Base-by-base conservation (phyloP, 2,329 filamentous ascomycete genomes). In the Fusarium annulatum region DNA sequence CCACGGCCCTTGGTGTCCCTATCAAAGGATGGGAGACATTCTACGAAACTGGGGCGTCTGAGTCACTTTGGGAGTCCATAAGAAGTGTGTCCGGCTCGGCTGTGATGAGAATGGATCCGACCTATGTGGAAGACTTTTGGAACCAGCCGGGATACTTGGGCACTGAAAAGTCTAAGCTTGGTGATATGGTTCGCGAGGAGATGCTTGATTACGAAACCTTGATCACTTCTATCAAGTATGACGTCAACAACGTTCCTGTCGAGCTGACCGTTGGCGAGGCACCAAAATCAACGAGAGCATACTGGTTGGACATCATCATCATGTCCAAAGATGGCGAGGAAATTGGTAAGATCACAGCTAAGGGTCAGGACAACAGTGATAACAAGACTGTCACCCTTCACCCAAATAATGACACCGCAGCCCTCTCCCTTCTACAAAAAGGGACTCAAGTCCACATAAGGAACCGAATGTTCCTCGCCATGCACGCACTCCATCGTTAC, bases 171-270 rank as follows among this genome's bases (percentile, higher is more conserved):
- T 34, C 48, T 0, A 9, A 3, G 0, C 30, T 51, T 2, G 48
- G 48, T 0, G 5, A 23, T 0, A 51, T 51, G 0, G 9, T 51
- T 1, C 30, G 48, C 0, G 6, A 14, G 16, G 48, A 34, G 5
- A 19, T 34, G 30, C 21, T 51, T 5, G 30, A 34, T 2, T 51
- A 51, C 11, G 3, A 34, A 3, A 19, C 48, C 0, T 9, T 5
- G 1, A 34, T 51, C 7, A 34, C 3, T 2, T 51, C 15, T 9
- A 23, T 34, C 2, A 4, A 1, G 10, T 0, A 2, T 2, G 48
- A 19, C 3, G 3, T 5, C 16, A 23, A 14, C 9, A 3, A 19
- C 0, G 0, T 10, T 2, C 30, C 21, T 7, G 3, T 10, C 4
- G 16, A 23, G 16, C 21, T 51, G 11, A 23, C 5, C 2, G 11